phyloP scores from a whole-genome alignment of 2,329 filamentous ascomycete genomes.

The Macroventuria anomochaeta region DNA sequence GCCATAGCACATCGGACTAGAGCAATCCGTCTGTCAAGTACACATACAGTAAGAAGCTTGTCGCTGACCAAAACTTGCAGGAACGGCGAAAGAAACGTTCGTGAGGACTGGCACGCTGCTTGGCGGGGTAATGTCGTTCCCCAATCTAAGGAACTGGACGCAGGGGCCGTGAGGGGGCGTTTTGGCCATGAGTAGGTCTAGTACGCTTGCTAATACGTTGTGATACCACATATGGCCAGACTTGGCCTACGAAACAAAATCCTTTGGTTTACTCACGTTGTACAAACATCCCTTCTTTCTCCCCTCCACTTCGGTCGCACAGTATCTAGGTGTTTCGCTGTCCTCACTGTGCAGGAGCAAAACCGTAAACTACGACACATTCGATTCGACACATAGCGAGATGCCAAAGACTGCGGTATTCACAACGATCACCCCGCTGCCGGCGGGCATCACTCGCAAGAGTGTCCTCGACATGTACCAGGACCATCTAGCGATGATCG shows the following conservation, averaged over 20 bases:
- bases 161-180: slow-evolving; percentile 27
- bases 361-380: background rate
- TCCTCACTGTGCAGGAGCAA: slow-evolving; percentile 5
- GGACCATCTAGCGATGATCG: slow-evolving; percentile 82
- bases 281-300: slow-evolving; percentile 24
- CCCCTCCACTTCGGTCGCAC: slow-evolving; percentile 15
- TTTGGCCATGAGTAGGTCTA: slow-evolving; percentile 17
- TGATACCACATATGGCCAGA: slow-evolving; percentile 23
- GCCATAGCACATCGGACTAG: slow-evolving; percentile 14
- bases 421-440: slow-evolving; percentile 80
- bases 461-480: slow-evolving; percentile 78
- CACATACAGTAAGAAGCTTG: slow-evolving; percentile 1
- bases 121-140: slow-evolving; percentile 34
- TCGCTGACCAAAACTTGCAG: background rate
- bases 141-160: slow-evolving; percentile 16
- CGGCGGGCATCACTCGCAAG: slow-evolving; percentile 69
- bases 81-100: slow-evolving; percentile 12
- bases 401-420: slow-evolving; percentile 77
- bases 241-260: slow-evolving; percentile 36
- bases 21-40: slow-evolving; percentile 18
- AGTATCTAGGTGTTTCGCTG: background rate
- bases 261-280: slow-evolving; percentile 27
- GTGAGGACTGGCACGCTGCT: slow-evolving; percentile 27
- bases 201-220: slow-evolving; percentile 23
- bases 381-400: slow-evolving; percentile 23